phyloP scores from a whole-genome alignment of 2,329 filamentous ascomycete genomes.

The Fusarium continuum region DNA sequence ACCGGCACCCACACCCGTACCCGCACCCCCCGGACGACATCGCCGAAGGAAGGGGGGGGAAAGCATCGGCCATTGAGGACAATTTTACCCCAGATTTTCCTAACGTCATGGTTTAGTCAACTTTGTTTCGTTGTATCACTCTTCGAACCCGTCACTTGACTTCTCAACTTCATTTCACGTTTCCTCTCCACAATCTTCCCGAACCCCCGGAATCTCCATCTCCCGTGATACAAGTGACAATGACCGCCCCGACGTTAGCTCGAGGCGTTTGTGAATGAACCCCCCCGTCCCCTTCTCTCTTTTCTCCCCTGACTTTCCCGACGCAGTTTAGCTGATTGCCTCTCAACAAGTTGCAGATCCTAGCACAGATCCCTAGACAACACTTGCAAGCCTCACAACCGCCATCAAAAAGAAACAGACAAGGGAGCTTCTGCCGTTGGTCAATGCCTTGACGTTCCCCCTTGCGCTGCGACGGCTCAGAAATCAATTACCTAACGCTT shows the following conservation, averaged over 20 bases:
- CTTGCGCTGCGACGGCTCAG: slow-evolving; percentile 22
- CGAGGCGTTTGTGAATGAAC: not conserved
- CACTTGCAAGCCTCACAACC: slow-evolving; percentile 30
- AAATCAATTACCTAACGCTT: slow-evolving; percentile 40
- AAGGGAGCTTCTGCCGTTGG: slow-evolving; percentile 21
- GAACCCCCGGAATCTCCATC: slow-evolving; percentile 18
- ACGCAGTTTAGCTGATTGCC: slow-evolving; percentile 24
- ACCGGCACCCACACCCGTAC: slow-evolving; percentile 12
- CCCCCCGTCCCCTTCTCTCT: slow-evolving; percentile 3
- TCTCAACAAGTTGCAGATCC: slow-evolving; percentile 31
- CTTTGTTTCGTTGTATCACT: not conserved
- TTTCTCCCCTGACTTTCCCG: slow-evolving; percentile 29
- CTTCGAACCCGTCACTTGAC: slow-evolving; percentile 24
- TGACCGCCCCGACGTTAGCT: not conserved
- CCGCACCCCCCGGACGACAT: slow-evolving; percentile 22
- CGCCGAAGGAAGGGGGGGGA: slow-evolving; percentile 2
- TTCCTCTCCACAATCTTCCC: slow-evolving; percentile 7
- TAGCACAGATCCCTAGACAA: slow-evolving; percentile 21
- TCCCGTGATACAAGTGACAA: slow-evolving; percentile 23
- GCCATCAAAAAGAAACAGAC: not conserved
- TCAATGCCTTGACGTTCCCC: slow-evolving; percentile 31
- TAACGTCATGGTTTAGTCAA: slow-evolving; percentile 28
- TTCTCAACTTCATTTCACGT: not conserved
- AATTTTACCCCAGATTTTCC: slow-evolving; percentile 39
- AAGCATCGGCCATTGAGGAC: slow-evolving; percentile 24